These are phyloP conservation scores for Daldinia grandis DNA, from an alignment of 495 filamentous ascomycete genomes.

Conservation along the genomic window DNA sequence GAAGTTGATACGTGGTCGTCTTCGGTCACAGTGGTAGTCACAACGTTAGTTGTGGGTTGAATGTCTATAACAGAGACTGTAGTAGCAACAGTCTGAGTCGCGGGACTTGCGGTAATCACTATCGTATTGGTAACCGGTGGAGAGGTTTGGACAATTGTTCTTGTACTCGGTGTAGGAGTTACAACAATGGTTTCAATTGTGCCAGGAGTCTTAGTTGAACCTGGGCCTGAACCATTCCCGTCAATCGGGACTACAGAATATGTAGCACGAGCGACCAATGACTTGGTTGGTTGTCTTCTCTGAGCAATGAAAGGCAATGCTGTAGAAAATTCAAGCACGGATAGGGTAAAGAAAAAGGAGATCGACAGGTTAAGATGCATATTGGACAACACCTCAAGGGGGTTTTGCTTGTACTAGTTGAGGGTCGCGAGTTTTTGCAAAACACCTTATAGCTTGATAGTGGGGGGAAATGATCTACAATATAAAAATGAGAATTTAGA, in stretches of 20 bases:
- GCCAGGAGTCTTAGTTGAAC: slow-evolving; percentile 25
- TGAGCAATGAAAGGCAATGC: slow-evolving; percentile 40
- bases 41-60: slow-evolving; percentile 37
- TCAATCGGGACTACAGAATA: slow-evolving; percentile 52
- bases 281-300: slow-evolving; percentile 16
- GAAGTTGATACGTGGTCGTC: slow-evolving; percentile 25
- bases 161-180: slow-evolving; percentile 35
- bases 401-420: slow-evolving; percentile 33
- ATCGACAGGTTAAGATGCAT: slow-evolving; percentile 40
- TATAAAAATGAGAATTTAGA: slow-evolving; percentile 13
- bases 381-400: slow-evolving; percentile 34
- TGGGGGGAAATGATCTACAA: slow-evolving; percentile 29
- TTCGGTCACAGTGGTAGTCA: slow-evolving; percentile 41
- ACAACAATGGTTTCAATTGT: slow-evolving; percentile 39
- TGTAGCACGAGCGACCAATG: slow-evolving; percentile 41
- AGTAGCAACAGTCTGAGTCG: slow-evolving; percentile 43
- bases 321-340: slow-evolving; percentile 24
- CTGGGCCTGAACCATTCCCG: slow-evolving; percentile 37
- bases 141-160: slow-evolving; percentile 40
- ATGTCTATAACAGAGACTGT: slow-evolving; percentile 44
- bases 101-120: slow-evolving; percentile 34
- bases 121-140: slow-evolving; percentile 46
- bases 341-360: slow-evolving; percentile 31
- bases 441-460: slow-evolving; percentile 35
- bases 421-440: slow-evolving; percentile 28